Base-by-base conservation (phyloP, 2,329 filamentous ascomycete species). In the Purpureocillium takamizusanense region DNA sequence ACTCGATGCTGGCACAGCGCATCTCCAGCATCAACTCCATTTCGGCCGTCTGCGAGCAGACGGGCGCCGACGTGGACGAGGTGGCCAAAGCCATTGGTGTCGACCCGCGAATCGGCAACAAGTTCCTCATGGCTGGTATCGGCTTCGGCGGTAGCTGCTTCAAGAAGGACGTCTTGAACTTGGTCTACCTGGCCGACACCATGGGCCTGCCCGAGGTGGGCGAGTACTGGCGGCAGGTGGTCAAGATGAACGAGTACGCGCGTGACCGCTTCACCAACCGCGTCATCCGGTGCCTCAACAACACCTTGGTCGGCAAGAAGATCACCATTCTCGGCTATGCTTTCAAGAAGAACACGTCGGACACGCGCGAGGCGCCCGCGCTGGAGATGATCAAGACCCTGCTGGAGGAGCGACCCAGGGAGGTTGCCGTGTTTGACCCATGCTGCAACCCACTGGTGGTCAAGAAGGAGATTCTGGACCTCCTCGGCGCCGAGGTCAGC, bases 121-220 rank as follows among this genome's bases (percentile, higher is more conserved):
- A 80, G 55, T 85, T 87, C 60, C 67, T 90, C 31, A 81, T 83
- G 59, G 79, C 84, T 7, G 80, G 79, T 30, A 74, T 87, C 27
- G 85, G 85, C 13, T 90, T 89, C 51, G 84, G 85, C 39, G 85
- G 85, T 15, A 83, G 78, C 43, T 90, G 85, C 60, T 88, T 90
- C 68, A 78, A 82, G 58, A 90, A 90, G 61, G 85, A 90, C 53
- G 76, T 88, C 31, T 67, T 85, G 35, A 83, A 75, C 57, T 64
- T 90, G 29, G 74, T 81, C 14, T 87, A 89, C 60, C 69, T 89
- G 23, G 79, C 84, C 13, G 79, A 86, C 50, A 76, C 73, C 3
- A 67, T 87, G 39, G 74, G 80, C 37, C 66, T 88, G 10, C 70
- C 73, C 4, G 81, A 88, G 50, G 83, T 89, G 1, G 81, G 78